Evolutionary conservation across 306 rosid species (phyloP), one percentile per base, ranked within the genome.

Genomic region (Echinosophora koreensis): DNA sequence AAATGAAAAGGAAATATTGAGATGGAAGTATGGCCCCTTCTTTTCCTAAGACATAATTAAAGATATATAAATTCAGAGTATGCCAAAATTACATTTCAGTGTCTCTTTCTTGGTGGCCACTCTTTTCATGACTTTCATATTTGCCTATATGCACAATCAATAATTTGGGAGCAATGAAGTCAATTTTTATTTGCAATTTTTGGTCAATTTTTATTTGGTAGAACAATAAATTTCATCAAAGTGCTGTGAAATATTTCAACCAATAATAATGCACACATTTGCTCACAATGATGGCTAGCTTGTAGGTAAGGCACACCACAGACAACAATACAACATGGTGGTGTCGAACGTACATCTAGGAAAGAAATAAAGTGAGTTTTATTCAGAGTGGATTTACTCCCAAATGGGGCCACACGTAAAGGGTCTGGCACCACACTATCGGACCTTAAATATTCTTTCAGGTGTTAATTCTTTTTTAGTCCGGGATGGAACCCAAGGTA

Each of bases 231-330:
- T 12, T 63, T 59, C 11, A 58, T 46, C 52, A 39, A 27, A 13
- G 46, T 44, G 22, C 22, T n/a, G 27, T 35, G 41, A 59, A 60
- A 61, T 3, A 52, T 16, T 41, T 27, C 37, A 42, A 17, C 60
- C 47, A 51, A 76, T 66, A 51, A 76, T 66, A 38, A 49, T 55
- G 67, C 80, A 58, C 14, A 28, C 44, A 46, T 37, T 44, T 44
- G 66, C 63, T 78, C 85, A 46, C 71, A 84, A 82, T 81, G 85
- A 77, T 77, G 64, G 84, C 17, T 79, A 57, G 67, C 22, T 79
- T 38, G 83, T 73, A 85, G 80, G 59, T 6, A 77, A 79, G 62
- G 79, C 41, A 63, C 54, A 14, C 27, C 51, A 66, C 64, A 49
- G 50, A 65, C 63, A 68, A 60, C 22, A 77, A 49, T 42, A 65